phyloP scores from a whole-genome alignment of 257 asterid species.

The Jacaranda mimosifolia region DNA sequence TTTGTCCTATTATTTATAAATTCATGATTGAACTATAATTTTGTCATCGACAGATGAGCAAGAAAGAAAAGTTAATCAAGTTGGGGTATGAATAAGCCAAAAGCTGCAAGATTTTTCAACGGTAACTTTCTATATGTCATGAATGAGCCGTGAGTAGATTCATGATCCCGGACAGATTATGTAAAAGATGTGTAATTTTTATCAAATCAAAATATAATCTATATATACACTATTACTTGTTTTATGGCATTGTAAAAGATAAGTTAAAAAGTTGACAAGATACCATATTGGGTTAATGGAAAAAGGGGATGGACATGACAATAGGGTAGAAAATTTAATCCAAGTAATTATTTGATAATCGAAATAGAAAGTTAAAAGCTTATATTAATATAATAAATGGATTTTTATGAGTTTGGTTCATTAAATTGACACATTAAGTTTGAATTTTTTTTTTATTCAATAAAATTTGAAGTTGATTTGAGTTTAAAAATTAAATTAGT shows the following conservation, averaged over 20 bases:
- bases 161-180: conserved; percentile 26
- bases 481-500: too few relatives aligned
- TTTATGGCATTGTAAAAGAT: not conserved
- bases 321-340: too few relatives aligned
- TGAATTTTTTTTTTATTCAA: too few relatives aligned
- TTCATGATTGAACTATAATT: not conserved
- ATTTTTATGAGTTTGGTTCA: too few relatives aligned
- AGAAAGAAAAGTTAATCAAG: not conserved
- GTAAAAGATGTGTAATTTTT: conserved; percentile 25
- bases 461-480: too few relatives aligned
- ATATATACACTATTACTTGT: not conserved
- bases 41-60: not conserved
- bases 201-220: conserved; percentile 28
- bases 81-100: not conserved
- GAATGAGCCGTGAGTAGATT: not conserved
- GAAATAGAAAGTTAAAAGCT: too few relatives aligned
- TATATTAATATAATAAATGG: too few relatives aligned
- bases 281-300: conserved; percentile 28
- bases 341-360: too few relatives aligned
- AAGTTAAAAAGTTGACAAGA: conserved; percentile 18
- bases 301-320: not conserved
- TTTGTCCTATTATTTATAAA: not conserved
- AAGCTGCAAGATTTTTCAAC: not conserved
- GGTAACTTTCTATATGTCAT: not conserved
- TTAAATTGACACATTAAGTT: too few relatives aligned